phyloP scores from a whole-genome alignment of 1,284 basidiomycete genomes.

The Moesziomyces sp. region DNA sequence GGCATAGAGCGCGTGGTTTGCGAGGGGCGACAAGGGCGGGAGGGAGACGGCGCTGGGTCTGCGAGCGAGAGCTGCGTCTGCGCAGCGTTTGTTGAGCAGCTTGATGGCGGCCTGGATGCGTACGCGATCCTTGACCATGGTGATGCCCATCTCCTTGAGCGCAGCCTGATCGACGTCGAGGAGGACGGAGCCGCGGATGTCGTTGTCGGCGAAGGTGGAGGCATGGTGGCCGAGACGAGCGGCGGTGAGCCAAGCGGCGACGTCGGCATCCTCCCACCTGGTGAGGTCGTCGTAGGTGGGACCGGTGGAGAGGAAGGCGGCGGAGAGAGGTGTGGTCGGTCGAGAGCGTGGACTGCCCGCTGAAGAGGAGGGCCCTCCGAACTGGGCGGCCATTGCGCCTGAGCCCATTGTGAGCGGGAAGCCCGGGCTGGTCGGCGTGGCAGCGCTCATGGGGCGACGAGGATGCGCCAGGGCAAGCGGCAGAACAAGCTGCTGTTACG shows the following conservation, averaged over 20 bases:
- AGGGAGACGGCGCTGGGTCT: slow-evolving; percentile 28
- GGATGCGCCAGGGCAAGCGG: not conserved
- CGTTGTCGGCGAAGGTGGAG: slow-evolving; percentile 52
- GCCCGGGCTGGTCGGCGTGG: slow-evolving; percentile 54
- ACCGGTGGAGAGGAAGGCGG: slow-evolving; percentile 18
- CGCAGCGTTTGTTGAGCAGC: slow-evolving; percentile 56
- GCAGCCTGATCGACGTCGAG: slow-evolving; percentile 61
- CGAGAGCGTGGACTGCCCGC: slow-evolving; percentile 40
- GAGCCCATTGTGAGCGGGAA: slow-evolving; percentile 52
- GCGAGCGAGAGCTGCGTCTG: slow-evolving; percentile 30
- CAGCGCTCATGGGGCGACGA: slow-evolving; percentile 35
- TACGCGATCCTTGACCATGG: slow-evolving; percentile 62
- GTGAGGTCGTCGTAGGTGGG: slow-evolving; percentile 42
- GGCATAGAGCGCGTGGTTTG: slow-evolving; percentile 17
- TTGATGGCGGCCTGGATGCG: slow-evolving; percentile 65
- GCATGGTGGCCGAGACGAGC: slow-evolving; percentile 53
- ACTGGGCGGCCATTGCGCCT: slow-evolving; percentile 15
- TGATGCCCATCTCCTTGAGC: slow-evolving; percentile 66
- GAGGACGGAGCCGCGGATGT: slow-evolving; percentile 62
- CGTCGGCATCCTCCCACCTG: slow-evolving; percentile 48
- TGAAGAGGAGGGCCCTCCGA: slow-evolving; percentile 34
- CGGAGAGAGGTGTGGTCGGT: slow-evolving; percentile 44
- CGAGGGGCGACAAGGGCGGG: slow-evolving; percentile 29
- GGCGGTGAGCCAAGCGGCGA: slow-evolving; percentile 55
- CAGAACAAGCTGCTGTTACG: not conserved